Percentiles rank a stretch among this genome's conserved stretches.
phyloP scores from a whole-genome alignment of 805 yeast genomes.

The Cyberlindnera lachancei region DNA sequence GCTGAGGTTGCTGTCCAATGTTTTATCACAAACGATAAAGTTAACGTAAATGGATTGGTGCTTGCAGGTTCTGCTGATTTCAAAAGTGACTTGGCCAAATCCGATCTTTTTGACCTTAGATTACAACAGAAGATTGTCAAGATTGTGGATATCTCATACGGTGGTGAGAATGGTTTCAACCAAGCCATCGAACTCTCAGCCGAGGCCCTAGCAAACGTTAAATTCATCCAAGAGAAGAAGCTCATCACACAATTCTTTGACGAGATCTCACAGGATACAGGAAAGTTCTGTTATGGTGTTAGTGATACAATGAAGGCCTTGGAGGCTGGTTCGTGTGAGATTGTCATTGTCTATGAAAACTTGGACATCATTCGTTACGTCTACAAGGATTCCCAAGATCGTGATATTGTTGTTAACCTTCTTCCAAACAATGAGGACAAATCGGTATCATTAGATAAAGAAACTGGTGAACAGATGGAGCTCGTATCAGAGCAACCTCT shows the following conservation, averaged over 20 bases:
- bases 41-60: conserved; percentile 87
- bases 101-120: conserved; percentile 90
- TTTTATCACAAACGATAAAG: conserved; percentile 91
- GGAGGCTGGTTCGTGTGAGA: conserved; percentile 94
- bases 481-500: conserved; percentile 74
- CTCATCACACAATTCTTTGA: conserved; percentile 87
- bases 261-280: conserved; percentile 95
- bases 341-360: conserved; percentile 86
- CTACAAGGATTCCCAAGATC: conserved; percentile 76
- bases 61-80: conserved; percentile 99
- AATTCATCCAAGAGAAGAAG: conserved; percentile 97
- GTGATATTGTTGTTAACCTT: conserved; percentile 64
- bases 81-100: conserved; percentile 87
- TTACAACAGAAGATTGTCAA: conserved; percentile 80
- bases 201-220: conserved; percentile 93
- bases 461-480: conserved; percentile 90
- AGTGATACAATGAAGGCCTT: conserved; percentile 94
- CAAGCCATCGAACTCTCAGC: conserved; percentile 98
- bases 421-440: conserved; percentile 69
- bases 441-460: conserved; percentile 69
- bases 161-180: conserved; percentile 99
- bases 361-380: conserved; percentile 79
- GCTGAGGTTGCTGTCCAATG: conserved; percentile 98
- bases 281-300: conserved; percentile 95
- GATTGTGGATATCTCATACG: conserved; percentile 94